These are phyloP conservation scores for Pleurozium schreberi DNA, from an alignment of 225 moss, liverwort and hornwort genomes.

Conservation along the genomic window DNA sequence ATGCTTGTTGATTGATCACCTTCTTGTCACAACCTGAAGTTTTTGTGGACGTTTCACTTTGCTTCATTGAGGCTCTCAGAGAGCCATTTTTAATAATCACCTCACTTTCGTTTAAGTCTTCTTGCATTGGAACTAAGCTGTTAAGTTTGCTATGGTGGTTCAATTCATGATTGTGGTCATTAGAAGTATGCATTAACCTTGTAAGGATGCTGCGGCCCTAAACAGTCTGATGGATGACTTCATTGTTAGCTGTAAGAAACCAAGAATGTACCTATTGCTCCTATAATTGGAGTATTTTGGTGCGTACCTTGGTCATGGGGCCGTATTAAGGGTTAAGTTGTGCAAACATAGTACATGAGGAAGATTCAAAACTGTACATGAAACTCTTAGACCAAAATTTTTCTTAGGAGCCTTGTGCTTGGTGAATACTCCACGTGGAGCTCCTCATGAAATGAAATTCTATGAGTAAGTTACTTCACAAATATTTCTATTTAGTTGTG, in stretches of 20 bases:
- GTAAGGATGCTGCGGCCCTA: background rate
- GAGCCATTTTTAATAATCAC: conserved; percentile 4
- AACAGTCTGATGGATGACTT: background rate
- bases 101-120: background rate
- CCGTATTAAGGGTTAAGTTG: background rate
- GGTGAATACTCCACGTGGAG: background rate
- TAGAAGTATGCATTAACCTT: background rate
- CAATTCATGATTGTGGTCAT: background rate
- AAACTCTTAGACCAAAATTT: background rate
- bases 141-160: background rate
- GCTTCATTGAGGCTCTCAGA: background rate
- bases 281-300: background rate
- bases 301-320: background rate
- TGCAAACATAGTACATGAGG: background rate
- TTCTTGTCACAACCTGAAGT: background rate
- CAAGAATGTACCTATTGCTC: background rate
- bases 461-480: background rate
- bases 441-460: background rate
- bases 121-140: background rate
- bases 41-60: background rate
- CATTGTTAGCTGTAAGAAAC: background rate
- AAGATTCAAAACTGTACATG: background rate
- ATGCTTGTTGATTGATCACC: conserved; percentile 36
- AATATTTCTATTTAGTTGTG: background rate
- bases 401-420: background rate